These are phyloP conservation scores for Trichoderma cornu-damae DNA, from an alignment of 2,329 filamentous ascomycete genomes.

Conservation along the genomic window DNA sequence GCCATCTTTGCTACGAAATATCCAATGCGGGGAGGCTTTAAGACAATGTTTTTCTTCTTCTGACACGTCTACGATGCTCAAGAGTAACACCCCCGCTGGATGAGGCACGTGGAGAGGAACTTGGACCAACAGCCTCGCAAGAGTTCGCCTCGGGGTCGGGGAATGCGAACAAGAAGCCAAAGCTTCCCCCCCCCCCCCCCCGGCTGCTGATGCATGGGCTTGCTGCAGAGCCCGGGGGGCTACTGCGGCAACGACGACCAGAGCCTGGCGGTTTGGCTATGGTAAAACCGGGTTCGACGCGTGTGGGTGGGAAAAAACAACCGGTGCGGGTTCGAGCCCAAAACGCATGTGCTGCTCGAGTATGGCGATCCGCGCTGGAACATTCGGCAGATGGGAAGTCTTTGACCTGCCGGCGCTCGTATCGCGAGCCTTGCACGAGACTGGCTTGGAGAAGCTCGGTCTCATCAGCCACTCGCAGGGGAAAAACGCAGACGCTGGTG, in stretches of 20 bases:
- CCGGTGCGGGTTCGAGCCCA: conserved; percentile 75
- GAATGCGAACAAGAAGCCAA: conserved; percentile 43
- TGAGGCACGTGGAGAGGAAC: conserved; percentile 46
- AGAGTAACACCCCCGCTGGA: conserved; percentile 57
- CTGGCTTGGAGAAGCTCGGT: conserved; percentile 75
- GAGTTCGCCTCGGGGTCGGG: conserved; percentile 35
- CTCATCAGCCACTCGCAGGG: conserved; percentile 86
- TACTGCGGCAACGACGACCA: conserved; percentile 89
- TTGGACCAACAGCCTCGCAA: conserved; percentile 58
- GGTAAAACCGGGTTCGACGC: conserved; percentile 87
- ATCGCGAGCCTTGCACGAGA: conserved; percentile 74
- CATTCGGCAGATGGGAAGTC: conserved; percentile 86
- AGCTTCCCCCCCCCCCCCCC: too few species aligned
- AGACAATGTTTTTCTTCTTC: too few species aligned
- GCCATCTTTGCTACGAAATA: conserved; percentile 56
- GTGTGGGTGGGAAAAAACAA: conserved; percentile 97
- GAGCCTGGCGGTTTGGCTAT: conserved; percentile 84
- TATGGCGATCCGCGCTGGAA: conserved; percentile 86
- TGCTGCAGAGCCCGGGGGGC: conserved; percentile 81
- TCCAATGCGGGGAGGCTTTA: conserved; percentile 63
- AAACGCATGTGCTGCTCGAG: conserved; percentile 64
- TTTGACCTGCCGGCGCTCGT: conserved; percentile 79
- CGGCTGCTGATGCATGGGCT: conserved; percentile 81
- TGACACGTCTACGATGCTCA: conserved; percentile 87
- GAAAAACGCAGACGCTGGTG: conserved; percentile 82